Base-by-base conservation (phyloP, 495 filamentous ascomycete genomes). In the Penicillium herquei region DNA sequence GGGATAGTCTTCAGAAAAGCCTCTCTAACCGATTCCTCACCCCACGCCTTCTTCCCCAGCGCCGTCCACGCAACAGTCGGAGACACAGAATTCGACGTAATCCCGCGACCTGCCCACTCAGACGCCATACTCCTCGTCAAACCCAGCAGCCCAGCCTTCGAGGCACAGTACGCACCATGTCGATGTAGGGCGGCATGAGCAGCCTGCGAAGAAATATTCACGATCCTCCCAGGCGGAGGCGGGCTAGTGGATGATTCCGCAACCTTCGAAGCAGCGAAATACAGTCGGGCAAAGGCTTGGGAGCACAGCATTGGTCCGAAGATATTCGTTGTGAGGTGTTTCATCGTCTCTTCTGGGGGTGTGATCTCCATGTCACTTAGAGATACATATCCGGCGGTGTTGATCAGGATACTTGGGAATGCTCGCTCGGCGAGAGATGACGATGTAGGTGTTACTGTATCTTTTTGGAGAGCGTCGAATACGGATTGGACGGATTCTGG, bases 91-190 rank as follows among this genome's bases (percentile, higher is more conserved):
- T 74, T 74, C 3, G 70, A 52, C 1, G 73, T 74, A 6, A 74
- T 74, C 0, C 71, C 73, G 2, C 62, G 54, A 3, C 59, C 54
- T 18, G 53, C 73, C 73, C 71, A 76, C 50, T 76, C 73, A 9
- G 70, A 73, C 7, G 78, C 76, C 79, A 81, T 80, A 51, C 70
- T 70, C 10, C 77, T 72, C 41, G 73, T 79, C 30, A 82, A 48
- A 0, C 78, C 78, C 13, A 78, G 43, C 17, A 79, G 53, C 0
- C 69, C 78, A 2, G 77, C 70, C 49, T 82, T 82, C 2, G 76
- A 77, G 7, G 79, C 66, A 39, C 76, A 78, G 56, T 79, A 81
- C 1, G 75, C 76, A 17, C 77, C 73, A 49, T 80, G 74, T 1
- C 59, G 62, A 30, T 70, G 71, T 7, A 76, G 55, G 0, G 73